Percentiles rank a stretch among this genome's conserved stretches.
These are phyloP conservation scores for Casuarina cunninghamiana DNA, from an alignment of 306 rosid species.

Conservation along the genomic window DNA sequence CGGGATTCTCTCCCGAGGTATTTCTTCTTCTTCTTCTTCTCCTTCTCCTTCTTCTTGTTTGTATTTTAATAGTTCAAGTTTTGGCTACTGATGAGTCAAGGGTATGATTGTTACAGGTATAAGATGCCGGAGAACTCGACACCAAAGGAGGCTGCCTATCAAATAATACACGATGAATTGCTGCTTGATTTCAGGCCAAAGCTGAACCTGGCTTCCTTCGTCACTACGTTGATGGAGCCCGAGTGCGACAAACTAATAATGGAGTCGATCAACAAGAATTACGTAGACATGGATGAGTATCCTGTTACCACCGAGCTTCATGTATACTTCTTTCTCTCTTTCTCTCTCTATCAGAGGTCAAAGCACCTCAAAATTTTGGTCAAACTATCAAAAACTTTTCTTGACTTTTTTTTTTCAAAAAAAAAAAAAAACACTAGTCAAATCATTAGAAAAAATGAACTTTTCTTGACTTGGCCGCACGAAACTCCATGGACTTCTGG, in stretches of 20 bases:
- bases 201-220: slow-evolving; percentile 78
- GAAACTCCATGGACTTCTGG: background rate
- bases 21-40: background rate
- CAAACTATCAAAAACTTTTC: background rate
- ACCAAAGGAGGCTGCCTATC: slow-evolving; percentile 59
- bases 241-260: slow-evolving; percentile 68
- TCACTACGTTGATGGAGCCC: slow-evolving; percentile 83
- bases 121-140: slow-evolving; percentile 57
- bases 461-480: background rate
- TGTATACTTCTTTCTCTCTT: slow-evolving; percentile 19
- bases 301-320: slow-evolving; percentile 81
- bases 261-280: slow-evolving; percentile 81
- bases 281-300: slow-evolving; percentile 74
- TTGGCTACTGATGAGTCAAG: background rate
- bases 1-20: slow-evolving; percentile 39
- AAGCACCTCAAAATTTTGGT: background rate
- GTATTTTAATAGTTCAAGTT: background rate
- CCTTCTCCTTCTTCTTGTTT: background rate
- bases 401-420: background rate
- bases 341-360: slow-evolving; percentile 1
- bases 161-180: slow-evolving; percentile 63
- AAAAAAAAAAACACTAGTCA: background rate
- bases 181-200: slow-evolving; percentile 60
- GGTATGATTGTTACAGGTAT: slow-evolving; percentile 17
- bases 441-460: background rate